Evolutionary conservation across 352 stramenopile species (phyloP), one percentile per base, ranked within the genome.

Genomic region (Pythium oligandrum): DNA sequence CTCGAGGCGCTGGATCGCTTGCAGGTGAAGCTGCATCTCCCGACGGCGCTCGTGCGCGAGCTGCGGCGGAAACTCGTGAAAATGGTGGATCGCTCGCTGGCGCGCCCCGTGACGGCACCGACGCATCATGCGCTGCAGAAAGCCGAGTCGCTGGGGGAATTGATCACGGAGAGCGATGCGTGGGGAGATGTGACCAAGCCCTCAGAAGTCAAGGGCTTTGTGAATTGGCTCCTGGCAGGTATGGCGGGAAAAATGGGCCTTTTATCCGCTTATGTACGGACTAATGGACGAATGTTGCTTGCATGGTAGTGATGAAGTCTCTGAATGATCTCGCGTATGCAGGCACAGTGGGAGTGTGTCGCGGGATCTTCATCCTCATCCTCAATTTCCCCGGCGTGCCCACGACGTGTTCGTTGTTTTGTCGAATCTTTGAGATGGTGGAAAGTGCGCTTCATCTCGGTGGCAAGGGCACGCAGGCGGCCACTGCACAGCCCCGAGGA

Each of bases 361-460:
- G 75, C 36, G 66, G 75, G 35, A 77, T 93, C 50, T 87, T 84
- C 64, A 81, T 88, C 59, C 52, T 93, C 35, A 69, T 93, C 35
- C 82, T 86, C 73, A 86, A 71, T 59, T 59, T 93, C 31, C 78
- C 82, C 8, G 82, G 79, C 40, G 73, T 93, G 44, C 85, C 79
- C 34, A 83, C 76, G 1, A 66, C 73, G 0, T 90, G 79, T 47
- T 71, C 77, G 49, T 55, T 93, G 8, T 84, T 90, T 48, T 78
- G 76, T 38, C 75, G 78, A 7, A 64, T 93, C 39, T 64, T 88
- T 30, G 66, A 89, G 64, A 68, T 85, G 35, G 75, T 90, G 17
- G 82, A 93, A 48, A 72, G 85, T 55, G 83, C 71, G 26, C 55
- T 90, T 35, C 66, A 64, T 34, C 51, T 83, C n/a, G 71, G 68